Base-by-base conservation (phyloP, 2,329 filamentous ascomycete genomes). In the Chrysoporthe deuterocubensis region DNA sequence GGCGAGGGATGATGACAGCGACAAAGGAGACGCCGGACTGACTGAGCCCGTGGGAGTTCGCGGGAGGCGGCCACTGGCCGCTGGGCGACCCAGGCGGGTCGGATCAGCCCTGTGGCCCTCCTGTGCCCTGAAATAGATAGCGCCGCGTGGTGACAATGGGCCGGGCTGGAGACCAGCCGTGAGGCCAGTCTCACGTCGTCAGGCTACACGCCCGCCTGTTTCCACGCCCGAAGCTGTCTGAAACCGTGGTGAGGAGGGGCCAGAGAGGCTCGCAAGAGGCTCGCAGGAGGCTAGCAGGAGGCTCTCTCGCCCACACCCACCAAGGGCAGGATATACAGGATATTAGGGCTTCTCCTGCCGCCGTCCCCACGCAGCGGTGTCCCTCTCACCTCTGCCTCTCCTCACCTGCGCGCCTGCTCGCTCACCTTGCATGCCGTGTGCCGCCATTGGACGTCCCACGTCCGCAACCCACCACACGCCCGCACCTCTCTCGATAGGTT, bases 121-220 rank as follows among this genome's bases (percentile, higher is more conserved):
- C n/a, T 48, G 48, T 32, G 52, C 58, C 62, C 62, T 56, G 50
- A 64, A 64, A 64, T 64, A 64, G 62, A 64, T 64, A 64, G 62
- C 14, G 37, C n/a, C 6, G n/a, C 9, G n/a, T 48, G 26, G 59
- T 62, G 26, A 62, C 59, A 62, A 62, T 62, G 26, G 13, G 13
- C 43, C 21, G 43, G 26, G 42, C 8, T 32, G 42, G 9, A 46
- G 59, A 48, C 42, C 42, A 37, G 9, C 14, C 26, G 40, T 2
- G 57, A 21, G 57, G 26, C 54, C 54, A 40, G n/a, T 57, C 54
- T 57, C 54, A 57, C 54, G 34, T 57, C 16, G 7, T 37, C 32
- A 40, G 54, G 54, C 54, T 57, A 26, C 26, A 26, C 11, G 40
- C n/a, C 18, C 54, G 18, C 4, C 34, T 32, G 3, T 18, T 18